Base-by-base conservation (phyloP, 768 basidiomycete genomes). In the Rhodotorula paludigena region DNA sequence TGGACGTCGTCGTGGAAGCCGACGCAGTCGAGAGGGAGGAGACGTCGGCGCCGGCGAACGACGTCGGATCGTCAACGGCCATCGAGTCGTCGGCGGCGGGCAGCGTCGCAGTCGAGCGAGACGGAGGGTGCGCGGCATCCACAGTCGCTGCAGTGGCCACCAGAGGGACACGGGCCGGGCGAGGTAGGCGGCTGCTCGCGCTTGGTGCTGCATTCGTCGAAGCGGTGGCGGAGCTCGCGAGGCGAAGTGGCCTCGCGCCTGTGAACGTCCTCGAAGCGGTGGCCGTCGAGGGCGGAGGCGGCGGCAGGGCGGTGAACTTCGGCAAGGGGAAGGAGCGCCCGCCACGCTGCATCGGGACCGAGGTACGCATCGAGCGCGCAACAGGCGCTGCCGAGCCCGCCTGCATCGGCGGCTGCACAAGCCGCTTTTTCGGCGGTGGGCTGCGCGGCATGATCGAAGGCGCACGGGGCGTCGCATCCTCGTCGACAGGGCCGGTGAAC, bases 391-490 rank as follows among this genome's bases (percentile, higher is more conserved):
- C 7, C 36, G 53, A 25, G 21, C 28, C 14, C 2, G 36, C 25
- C 14, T 23, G 25, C 7, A 18, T 30, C 6, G 48, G 33, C 23
- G 20, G 60, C 48, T 44, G 44, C 23, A 28, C 9, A 12, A n/a
- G 25, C 6, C 48, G 49, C 63, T 65, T 69, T 38, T 64, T 64
- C 36, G 63, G 68, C 48, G 59, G 49, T 12, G 68, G 68, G 32
- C 63, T 65, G 30, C 68, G 63, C 2, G 48, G 59, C 1, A 60
- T 48, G 14, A 21, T 20, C 32, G 49, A n/a, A n/a, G n/a, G 32
- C 32, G 30, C 21, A 9, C 33, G 47, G 47, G 16, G 32, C 3
- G 49, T 51, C 16, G 15, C 30, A 32, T 33, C 21, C 14, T 33
- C 30, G 18, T 51, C 48, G 30, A 8, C 28, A 4, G 33, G 25